phyloP scores from a whole-genome alignment of 768 basidiomycete species.

The Leucocoprinus birnbaumii region DNA sequence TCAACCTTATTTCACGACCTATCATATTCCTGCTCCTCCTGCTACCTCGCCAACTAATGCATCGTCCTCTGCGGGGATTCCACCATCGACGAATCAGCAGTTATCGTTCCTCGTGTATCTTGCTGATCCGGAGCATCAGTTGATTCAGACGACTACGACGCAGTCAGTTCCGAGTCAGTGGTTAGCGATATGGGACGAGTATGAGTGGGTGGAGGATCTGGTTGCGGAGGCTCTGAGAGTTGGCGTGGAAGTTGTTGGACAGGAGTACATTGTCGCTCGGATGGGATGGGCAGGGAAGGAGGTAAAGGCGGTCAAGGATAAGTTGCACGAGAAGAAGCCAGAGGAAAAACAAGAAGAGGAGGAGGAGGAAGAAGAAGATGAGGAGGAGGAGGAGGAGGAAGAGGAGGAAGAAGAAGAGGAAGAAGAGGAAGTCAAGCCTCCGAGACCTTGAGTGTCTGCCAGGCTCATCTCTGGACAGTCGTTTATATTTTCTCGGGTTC shows the following conservation, averaged over 20 bases:
- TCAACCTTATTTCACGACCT: conserved; percentile 74
- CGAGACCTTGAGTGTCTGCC: background rate
- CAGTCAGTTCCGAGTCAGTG: conserved; percentile 84
- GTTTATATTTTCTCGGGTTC: background rate
- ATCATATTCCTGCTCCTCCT: conserved; percentile 36
- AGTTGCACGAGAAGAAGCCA: conserved; percentile 6
- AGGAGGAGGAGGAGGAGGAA: conserved; percentile 6
- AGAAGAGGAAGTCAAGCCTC: background rate
- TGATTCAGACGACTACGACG: conserved; percentile 75
- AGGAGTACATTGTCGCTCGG: conserved; percentile 83
- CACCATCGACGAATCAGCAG: conserved; percentile 39
- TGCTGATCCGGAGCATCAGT: conserved; percentile 75
- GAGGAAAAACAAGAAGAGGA: conserved; percentile 21
- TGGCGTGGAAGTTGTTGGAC: conserved; percentile 87
- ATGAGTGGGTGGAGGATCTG: conserved; percentile 95
- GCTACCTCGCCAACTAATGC: background rate
- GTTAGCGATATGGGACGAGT: conserved; percentile 87
- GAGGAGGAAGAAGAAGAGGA: conserved; percentile 5
- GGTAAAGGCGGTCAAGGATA: conserved; percentile 16
- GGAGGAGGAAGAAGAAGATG: conserved; percentile 18
- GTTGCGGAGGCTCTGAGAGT: conserved; percentile 84
- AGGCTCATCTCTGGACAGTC: too few species aligned
- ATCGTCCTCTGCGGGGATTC: conserved; percentile 17
- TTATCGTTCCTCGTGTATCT: conserved; percentile 74
- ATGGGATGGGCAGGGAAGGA: conserved; percentile 75